Base-by-base conservation (phyloP, 2,329 filamentous ascomycete species). In the Stagonosporopsis cucurbitacearum region DNA sequence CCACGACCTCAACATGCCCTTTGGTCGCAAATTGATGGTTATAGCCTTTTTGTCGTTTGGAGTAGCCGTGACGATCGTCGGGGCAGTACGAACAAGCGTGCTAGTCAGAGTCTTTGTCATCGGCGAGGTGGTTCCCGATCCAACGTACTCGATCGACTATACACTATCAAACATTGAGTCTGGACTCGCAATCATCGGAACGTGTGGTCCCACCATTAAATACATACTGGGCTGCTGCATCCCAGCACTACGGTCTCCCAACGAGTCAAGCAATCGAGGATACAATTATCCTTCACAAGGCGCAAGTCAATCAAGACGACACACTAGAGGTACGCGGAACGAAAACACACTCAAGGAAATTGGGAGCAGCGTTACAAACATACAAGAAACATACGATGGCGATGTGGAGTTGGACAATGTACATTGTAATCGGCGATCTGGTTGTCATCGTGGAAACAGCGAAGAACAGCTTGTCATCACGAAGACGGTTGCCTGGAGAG, bases 191-290 rank as follows among this genome's bases (percentile, higher is more conserved):
- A 52, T 59, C 12, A 58, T 67, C 6, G 61, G 54, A 5, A 58
- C 58, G 4, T 64, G 60, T 28, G 64, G 63, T 28, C 52, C 51
- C 5, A 64, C 63, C 6, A 58, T 67, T 40, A 67, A 67, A 28
- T 60, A 58, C 40, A 5, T 66, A 9, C 46, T 66, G 8, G 51
- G 61, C 5, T 47, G n/a, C 25, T 65, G 54, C 35, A 59, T 67
- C 13, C 63, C 61, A 22, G 46, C 59, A 22, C 59, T 65, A 28
- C 54, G 37, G 20, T 35, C 46, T 17, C 36, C 51, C 1, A 48
- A 56, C 3, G 26, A 56, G 42, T 44, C 54, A 12, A 56, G 44
- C 12, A 48, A 50, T 28, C 54, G 48, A 12, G 28, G 12, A 6
- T 50, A 51, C 19, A 50, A 28, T 3, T 54, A 51, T 26, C 58